phyloP scores from a whole-genome alignment of 805 yeast genomes.

The Kazachstania psychrophila region DNA sequence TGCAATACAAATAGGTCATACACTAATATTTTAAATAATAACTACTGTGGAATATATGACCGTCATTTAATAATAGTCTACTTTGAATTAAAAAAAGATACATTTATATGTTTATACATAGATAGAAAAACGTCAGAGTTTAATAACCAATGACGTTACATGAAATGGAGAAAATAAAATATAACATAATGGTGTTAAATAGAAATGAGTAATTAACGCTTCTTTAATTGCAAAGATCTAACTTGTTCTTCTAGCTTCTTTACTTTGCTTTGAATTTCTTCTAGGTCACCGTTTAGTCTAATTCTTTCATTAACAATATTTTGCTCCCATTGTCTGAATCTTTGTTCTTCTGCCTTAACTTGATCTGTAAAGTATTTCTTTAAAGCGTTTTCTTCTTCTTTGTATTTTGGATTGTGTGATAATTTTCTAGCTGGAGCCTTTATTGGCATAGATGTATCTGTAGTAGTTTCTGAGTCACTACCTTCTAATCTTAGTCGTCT shows the following conservation, averaged over 20 bases:
- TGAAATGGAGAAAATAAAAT: not conserved
- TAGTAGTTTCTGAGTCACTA: slow-evolving; percentile 26
- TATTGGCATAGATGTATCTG: slow-evolving; percentile 26
- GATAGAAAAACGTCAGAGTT: too few species aligned
- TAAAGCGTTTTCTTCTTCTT: slow-evolving; percentile 91
- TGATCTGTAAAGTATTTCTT: slow-evolving; percentile 94
- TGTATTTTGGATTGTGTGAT: slow-evolving; percentile 81
- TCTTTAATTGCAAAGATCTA: slow-evolving; percentile 48
- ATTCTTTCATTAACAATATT: slow-evolving; percentile 92
- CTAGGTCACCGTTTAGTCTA: slow-evolving; percentile 86
- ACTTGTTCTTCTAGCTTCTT: slow-evolving; percentile 70
- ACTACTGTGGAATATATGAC: too few species aligned
- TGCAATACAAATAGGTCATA: too few species aligned
- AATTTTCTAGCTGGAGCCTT: slow-evolving; percentile 39
- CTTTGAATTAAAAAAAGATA: too few species aligned
- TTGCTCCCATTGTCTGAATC: slow-evolving; percentile 98
- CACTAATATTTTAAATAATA: too few species aligned
- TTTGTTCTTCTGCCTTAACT: slow-evolving; percentile 90
- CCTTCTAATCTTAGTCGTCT: slow-evolving; percentile 64
- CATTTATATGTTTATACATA: too few species aligned
- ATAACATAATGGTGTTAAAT: too few species aligned
- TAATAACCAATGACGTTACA: too few species aligned
- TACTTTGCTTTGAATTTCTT: slow-evolving; percentile 72
- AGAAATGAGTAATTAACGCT: slow-evolving; percentile 35
- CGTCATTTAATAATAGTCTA: too few species aligned